These are phyloP conservation scores for Rhizophlyctis rosea DNA, from an alignment of 192 early-diverging fungal genomes.

Conservation along the genomic window DNA sequence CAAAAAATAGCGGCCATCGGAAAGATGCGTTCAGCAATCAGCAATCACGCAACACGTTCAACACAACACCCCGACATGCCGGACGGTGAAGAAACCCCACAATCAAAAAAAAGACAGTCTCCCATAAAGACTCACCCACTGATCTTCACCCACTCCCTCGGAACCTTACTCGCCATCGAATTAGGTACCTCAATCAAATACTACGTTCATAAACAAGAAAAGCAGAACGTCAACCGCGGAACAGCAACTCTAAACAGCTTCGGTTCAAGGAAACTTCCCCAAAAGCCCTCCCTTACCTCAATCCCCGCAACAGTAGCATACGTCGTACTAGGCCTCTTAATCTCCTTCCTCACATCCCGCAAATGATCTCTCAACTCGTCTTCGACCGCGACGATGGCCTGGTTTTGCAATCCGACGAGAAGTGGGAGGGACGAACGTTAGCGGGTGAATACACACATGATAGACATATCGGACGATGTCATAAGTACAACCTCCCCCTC, in stretches of 20 bases:
- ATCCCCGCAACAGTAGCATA: slow-evolving; percentile 66
- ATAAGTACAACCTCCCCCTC: too few relatives aligned
- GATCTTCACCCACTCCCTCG: slow-evolving; percentile 71
- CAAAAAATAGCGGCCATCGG: background rate
- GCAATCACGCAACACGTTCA: too few relatives aligned
- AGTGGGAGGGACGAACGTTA: too few relatives aligned
- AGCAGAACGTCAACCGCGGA: too few relatives aligned
- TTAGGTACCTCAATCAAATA: slow-evolving; percentile 74
- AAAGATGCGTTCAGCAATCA: too few relatives aligned
- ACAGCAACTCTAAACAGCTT: background rate
- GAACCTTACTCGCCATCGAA: slow-evolving; percentile 51
- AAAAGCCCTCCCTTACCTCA: slow-evolving; percentile 37
- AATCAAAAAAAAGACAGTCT: background rate
- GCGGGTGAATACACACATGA: too few relatives aligned
- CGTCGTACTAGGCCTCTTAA: slow-evolving; percentile 47
- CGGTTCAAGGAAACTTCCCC: background rate
- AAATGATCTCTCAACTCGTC: slow-evolving; percentile 52
- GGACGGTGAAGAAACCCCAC: slow-evolving; percentile 5
- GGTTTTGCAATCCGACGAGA: too few relatives aligned
- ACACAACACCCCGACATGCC: too few relatives aligned
- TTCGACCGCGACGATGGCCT: slow-evolving; percentile 57
- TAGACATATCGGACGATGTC: too few relatives aligned
- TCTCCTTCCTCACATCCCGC: slow-evolving; percentile 40
- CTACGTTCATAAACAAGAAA: slow-evolving; percentile 13
- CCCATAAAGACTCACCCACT: slow-evolving; percentile 28